phyloP scores from a whole-genome alignment of 768 basidiomycete genomes.

The Lentinus tigrinus region DNA sequence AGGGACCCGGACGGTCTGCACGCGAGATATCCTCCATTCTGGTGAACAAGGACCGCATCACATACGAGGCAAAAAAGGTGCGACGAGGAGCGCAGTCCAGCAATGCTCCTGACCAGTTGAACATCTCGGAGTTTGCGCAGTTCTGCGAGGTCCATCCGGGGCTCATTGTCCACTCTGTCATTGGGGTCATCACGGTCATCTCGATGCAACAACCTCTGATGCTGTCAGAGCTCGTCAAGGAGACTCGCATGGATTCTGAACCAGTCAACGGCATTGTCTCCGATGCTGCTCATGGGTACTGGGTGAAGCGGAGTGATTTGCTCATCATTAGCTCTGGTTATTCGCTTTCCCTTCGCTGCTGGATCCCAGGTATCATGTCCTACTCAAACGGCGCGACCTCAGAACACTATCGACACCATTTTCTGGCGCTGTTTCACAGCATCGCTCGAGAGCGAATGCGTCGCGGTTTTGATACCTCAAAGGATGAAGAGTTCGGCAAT shows the following conservation, averaged over 20 bases:
- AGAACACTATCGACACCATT: conserved; percentile 33
- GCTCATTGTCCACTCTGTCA: conserved; percentile 19
- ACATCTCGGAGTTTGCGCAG: conserved; percentile 16
- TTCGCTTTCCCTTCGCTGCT: conserved; percentile 27
- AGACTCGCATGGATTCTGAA: background rate
- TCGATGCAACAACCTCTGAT: conserved; percentile 31
- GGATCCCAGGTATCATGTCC: conserved; percentile 35
- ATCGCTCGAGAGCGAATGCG: conserved; percentile 23
- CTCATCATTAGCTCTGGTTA: conserved; percentile 35
- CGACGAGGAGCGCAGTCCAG: background rate
- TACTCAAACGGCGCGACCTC: conserved; percentile 35
- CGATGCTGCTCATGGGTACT: conserved; percentile 38
- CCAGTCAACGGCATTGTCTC: conserved; percentile 36
- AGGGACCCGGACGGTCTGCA: background rate
- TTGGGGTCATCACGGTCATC: conserved; percentile 27
- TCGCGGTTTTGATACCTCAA: conserved; percentile 5
- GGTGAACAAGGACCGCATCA: conserved; percentile 3
- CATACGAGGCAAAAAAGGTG: background rate
- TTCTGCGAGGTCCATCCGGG: conserved; percentile 22
- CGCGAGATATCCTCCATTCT: background rate
- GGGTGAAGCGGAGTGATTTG: conserved; percentile 26
- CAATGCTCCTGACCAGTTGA: background rate
- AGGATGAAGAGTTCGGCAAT: conserved; percentile 16
- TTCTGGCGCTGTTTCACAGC: conserved; percentile 29
- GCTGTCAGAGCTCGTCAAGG: conserved; percentile 29